A percentile compares a stretch with the other conserved stretches of the same genome.
These are phyloP conservation scores for Adiantum capillusveneris DNA, from an alignment of 75 land plant genomes.

Conservation along the genomic window DNA sequence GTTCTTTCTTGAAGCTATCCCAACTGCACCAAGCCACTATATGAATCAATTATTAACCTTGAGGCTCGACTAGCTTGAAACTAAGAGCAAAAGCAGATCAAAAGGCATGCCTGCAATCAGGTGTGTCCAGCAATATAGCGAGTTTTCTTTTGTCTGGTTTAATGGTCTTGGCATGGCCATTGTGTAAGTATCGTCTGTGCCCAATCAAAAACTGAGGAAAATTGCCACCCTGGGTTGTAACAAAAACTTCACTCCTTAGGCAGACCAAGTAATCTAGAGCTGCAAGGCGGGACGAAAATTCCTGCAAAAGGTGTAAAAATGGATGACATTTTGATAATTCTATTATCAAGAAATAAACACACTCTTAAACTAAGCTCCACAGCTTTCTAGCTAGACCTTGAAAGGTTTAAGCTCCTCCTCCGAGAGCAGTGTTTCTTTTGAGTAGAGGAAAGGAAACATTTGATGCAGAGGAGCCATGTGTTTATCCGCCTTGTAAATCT, in stretches of 20 bases:
- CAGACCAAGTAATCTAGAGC: constrained; percentile 85
- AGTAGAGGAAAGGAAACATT: constrained; percentile 90
- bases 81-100: neutral
- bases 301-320: constrained; percentile 48
- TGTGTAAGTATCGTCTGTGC: constrained; percentile 63
- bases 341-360: no score
- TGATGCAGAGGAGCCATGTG: constrained; percentile 81
- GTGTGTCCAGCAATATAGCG: constrained; percentile 54
- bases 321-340: no score
- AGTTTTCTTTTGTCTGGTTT: constrained; percentile 75
- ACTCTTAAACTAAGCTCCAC: no score
- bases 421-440: constrained; percentile 80
- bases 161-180: constrained; percentile 69
- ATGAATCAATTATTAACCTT: neutral
- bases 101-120: constrained; percentile 38
- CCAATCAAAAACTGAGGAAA: constrained; percentile 93
- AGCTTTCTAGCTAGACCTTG: constrained; percentile 50
- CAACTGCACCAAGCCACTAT: constrained; percentile 45
- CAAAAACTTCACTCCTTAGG: constrained; percentile 82
- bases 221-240: constrained; percentile 89
- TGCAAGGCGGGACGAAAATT: constrained; percentile 77
- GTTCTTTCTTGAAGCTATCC: constrained; percentile 57
- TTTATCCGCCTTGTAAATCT: constrained; percentile 74
- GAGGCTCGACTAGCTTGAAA: neutral
- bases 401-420: constrained; percentile 76